Evolutionary conservation across 2,329 filamentous ascomycete genomes (phyloP), one percentile per base, ranked within the genome.

Genomic region (Penicillium frequentans): DNA sequence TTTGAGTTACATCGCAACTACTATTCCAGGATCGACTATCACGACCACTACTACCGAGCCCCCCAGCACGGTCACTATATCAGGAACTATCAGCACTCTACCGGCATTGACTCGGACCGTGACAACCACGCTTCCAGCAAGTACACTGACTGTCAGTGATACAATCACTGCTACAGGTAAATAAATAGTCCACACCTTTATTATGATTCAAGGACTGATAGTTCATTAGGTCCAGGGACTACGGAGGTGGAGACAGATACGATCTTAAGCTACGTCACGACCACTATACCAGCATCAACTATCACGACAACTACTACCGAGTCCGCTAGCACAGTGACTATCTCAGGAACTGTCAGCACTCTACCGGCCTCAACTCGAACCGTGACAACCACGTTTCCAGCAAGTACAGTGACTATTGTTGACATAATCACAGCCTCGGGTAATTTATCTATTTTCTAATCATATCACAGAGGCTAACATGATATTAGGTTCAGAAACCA

Each of bases 211-310:
- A 35, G 1, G 33, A 35, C 33, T 35, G 7, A 35, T 35, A n/a
- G n/a, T 4, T 2, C 3, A 19, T 11, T 39, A 21, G 37, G n/a
- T 3, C n/a, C n/a, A 5, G 49, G 35, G 13, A 42, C 23, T n/a
- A 57, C 55, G 2, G 13, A 50, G 11, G n/a, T 55, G 5, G 48
- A 13, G 16, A 56, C 53, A 13, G 42, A 42, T 23, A 50, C 53
- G 10, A 8, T 43, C 7, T 37, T 52, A 13, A 33, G 42, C 5
- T 48, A 46, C 24, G 31, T 51, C 9, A 55, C 52, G 14, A 55
- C 56, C n/a, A 55, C 56, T 21, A 42, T 59, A 39, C 42, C 56
- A 26, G 53, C 47, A 26, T 52, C 54, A 7, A 62, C 53, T 14
- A 35, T 55, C 29, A 60, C 57, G 5, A 57, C 50, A 26, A 43